These are phyloP conservation scores for Jimgerdemannia flammicorona DNA, from an alignment of 192 early-diverging fungal species.

Conservation along the genomic window DNA sequence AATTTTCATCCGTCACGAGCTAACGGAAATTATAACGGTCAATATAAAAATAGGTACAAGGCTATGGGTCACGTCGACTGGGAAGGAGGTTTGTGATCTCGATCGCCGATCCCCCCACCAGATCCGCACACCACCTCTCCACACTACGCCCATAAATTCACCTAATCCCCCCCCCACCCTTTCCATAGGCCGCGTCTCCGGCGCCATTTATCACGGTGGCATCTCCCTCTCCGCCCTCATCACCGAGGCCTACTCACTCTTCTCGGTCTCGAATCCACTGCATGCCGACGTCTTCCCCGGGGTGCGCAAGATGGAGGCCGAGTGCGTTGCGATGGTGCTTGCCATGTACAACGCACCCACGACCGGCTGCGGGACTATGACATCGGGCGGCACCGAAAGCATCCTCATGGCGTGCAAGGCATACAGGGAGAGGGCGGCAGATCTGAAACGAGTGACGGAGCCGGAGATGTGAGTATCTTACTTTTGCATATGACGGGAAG, in stretches of 20 bases:
- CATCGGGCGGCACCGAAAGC: conserved; percentile 92
- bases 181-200: conserved; percentile 82
- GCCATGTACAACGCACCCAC: conserved; percentile 77
- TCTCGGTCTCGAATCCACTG: conserved; percentile 82
- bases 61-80: conserved; percentile 67
- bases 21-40: too few species aligned
- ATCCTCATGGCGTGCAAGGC: conserved; percentile 95
- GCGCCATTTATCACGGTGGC: conserved; percentile 92
- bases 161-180: too few species aligned
- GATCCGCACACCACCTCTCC: too few species aligned
- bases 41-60: conserved; percentile 36
- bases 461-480: conserved; percentile 80
- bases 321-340: conserved; percentile 90
- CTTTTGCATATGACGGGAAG: not conserved
- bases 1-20: too few species aligned
- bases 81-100: conserved; percentile 39
- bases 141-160: too few species aligned
- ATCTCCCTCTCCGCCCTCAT: conserved; percentile 70
- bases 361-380: conserved; percentile 80
- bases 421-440: conserved; percentile 83
- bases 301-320: conserved; percentile 93
- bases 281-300: conserved; percentile 96
- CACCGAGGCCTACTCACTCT: conserved; percentile 79
- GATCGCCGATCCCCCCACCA: too few species aligned
- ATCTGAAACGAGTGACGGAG: conserved; percentile 72